These are phyloP conservation scores for Trichoderma pleuroti DNA, from an alignment of 2,329 filamentous ascomycete species.

Conservation along the genomic window DNA sequence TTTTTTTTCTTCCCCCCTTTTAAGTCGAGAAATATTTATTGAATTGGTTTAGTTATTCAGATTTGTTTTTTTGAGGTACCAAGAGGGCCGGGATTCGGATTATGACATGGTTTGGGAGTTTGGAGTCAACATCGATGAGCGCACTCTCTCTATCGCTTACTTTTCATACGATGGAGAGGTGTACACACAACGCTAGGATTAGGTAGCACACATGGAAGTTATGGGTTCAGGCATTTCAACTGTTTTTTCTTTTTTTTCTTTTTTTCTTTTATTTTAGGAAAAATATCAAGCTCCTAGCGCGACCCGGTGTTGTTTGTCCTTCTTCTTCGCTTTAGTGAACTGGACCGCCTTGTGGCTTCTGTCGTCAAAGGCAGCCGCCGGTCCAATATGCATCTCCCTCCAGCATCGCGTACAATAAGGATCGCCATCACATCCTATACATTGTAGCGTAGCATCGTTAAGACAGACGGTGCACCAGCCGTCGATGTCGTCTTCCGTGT, in stretches of 20 bases:
- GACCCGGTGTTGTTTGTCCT: slow-evolving; percentile 31
- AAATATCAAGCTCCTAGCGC: slow-evolving; percentile 34
- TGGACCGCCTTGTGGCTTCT: slow-evolving; percentile 64
- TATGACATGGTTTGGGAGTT: not conserved
- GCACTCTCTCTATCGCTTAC: not conserved
- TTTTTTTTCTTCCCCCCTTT: not conserved
- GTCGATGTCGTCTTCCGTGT: slow-evolving; percentile 67
- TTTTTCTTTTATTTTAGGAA: not conserved
- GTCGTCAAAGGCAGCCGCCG: slow-evolving; percentile 67
- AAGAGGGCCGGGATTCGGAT: not conserved
- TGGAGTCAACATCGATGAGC: not conserved
- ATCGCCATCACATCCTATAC: slow-evolving; percentile 67
- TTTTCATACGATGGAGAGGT: not conserved
- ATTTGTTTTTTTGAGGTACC: slow-evolving; percentile 5
- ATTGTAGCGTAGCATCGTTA: slow-evolving; percentile 70
- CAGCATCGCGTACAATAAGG: slow-evolving; percentile 77
- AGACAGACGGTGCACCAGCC: slow-evolving; percentile 81
- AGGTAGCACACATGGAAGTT: not conserved
- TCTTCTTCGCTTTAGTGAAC: slow-evolving; percentile 42
- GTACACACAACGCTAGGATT: not conserved
- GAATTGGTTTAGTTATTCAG: not conserved
- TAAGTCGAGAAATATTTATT: not conserved
- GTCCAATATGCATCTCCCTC: slow-evolving; percentile 73
- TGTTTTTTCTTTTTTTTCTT: not conserved
- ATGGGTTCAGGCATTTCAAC: not conserved